Base-by-base conservation (phyloP, 257 asterid species). In the Pogostemon cablin region DNA sequence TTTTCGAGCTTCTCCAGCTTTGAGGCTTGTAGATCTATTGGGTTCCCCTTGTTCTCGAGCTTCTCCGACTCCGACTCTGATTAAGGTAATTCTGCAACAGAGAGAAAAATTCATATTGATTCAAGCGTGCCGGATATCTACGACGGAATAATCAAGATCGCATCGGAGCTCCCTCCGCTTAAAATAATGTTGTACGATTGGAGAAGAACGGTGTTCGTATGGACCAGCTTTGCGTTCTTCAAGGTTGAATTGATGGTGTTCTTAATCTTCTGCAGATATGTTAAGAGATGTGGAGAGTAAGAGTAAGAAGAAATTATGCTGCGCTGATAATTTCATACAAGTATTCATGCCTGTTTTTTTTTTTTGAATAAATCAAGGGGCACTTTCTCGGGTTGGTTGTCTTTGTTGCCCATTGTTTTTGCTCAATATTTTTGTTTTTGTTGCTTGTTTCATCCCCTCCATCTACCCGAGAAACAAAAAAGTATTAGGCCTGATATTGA, bases 41-140 rank as follows among this genome's bases (percentile, higher is more conserved):
- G 32, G 32, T 25, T 25, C 32, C 32, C 1, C 32, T 25, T 25
- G 32, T 25, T 25, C 32, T 25, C 1, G 1, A 25, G 32, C 32
- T 25, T 25, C 32, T 25, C 32, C 1, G 32, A 25, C 32, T 25
- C 32, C 32, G 32, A 25, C 82, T 0, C 73, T 62, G 34, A 71
- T 86, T 46, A 80, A 72, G 71, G 90, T 86, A 2, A 52, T 75
- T 6, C 75, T 88, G 11, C 89, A 81, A 52, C 85, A 73, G 67
- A 86, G 89, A 79, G 89, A 93, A 1, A 85, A 80, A 59, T 60
- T 67, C 9, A 75, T 77, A 62, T 58, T 0, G 86, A 90, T 2
- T 77, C 79, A 3, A 90, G 92, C 1, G 82, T 78, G 71, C 95
- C 92, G 3, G 85, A 86, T 60, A 78, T 84, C 4, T 88, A 86